Base-by-base conservation (phyloP, 75 land plant genomes). In the Selaginella moellendorffii region DNA sequence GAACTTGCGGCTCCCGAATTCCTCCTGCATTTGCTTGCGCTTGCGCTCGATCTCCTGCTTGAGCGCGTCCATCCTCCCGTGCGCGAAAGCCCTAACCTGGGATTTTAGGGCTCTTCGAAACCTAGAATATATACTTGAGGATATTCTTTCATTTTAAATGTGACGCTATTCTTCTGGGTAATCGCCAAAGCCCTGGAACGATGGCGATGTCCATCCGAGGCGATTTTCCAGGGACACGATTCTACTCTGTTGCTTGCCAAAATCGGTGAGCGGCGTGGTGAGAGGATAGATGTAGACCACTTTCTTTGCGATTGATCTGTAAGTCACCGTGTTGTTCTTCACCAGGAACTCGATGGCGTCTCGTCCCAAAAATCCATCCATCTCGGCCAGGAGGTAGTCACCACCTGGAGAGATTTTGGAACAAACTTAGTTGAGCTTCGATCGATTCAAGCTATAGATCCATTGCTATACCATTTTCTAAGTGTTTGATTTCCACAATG, bases 11-110 rank as follows among this genome's bases (percentile, higher is more conserved):
- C 86, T 88, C 2, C 84, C 86, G 64, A 78, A 78, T 26, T 85
- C 88, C 56, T 79, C 59, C 26, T 81, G 63, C 0, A 83, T 76
- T 12, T 54, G 26, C 53, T 82, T 69, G 27, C 92, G 70, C 74
- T 87, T 87, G 78, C 77, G 80, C 68, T 79, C 74, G 53, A 91
- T 65, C 72, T 82, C 97, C 61, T 76, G 54, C 76, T 81, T 82
- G 61, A 91, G 74, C 19, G 82, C 70, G 76, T 91, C 97, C 97
- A 91, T 91, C n/a, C n/a, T n/a, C n/a, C n/a, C n/a, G n/a, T n/a
- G n/a, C n/a, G n/a, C n/a, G n/a, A n/a, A n/a, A n/a, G n/a, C n/a
- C n/a, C n/a, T n/a, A n/a, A n/a, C n/a, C n/a, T n/a, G n/a, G n/a
- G n/a, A n/a, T n/a, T n/a, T n/a, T n/a, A n/a, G n/a, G n/a, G n/a